These are phyloP conservation scores for Rhododendron simsii DNA, from an alignment of 148 eudicot genomes.

Conservation along the genomic window DNA sequence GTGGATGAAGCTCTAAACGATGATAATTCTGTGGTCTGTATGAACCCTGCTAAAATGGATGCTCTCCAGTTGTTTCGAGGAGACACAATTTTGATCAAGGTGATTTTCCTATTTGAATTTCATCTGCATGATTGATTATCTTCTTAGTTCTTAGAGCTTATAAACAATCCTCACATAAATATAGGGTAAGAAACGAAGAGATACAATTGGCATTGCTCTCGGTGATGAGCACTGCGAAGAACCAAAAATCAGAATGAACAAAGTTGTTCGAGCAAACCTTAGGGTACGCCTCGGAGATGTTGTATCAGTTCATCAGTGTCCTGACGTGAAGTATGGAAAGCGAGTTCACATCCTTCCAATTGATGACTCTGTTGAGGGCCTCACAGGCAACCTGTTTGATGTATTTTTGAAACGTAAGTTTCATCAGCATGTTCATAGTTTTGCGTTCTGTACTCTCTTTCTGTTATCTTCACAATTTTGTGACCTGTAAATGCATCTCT, in stretches of 20 bases:
- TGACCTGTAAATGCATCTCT: neutral
- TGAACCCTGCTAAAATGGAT: slow-evolving; percentile 32
- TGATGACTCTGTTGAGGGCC: slow-evolving; percentile 34
- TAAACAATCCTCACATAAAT: neutral
- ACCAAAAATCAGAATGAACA: slow-evolving; percentile 35
- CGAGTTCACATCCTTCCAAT: slow-evolving; percentile 35
- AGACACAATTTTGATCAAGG: slow-evolving; percentile 33
- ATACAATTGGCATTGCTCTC: slow-evolving; percentile 32
- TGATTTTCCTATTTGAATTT: neutral
- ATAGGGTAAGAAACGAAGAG: slow-evolving; percentile 34
- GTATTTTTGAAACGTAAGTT: slow-evolving; percentile 27
- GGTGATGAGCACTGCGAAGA: slow-evolving; percentile 31
- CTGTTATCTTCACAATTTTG: neutral
- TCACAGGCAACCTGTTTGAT: slow-evolving; percentile 33
- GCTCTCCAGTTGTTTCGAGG: slow-evolving; percentile 35
- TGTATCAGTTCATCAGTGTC: slow-evolving; percentile 35
- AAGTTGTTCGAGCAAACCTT: slow-evolving; percentile 30
- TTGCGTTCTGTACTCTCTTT: neutral
- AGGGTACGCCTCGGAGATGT: slow-evolving; percentile 36
- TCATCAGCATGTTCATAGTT: neutral
- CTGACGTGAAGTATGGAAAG: slow-evolving; percentile 36
- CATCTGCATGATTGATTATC: neutral
- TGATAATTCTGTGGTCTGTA: slow-evolving; percentile 29
- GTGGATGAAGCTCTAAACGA: slow-evolving; percentile 36
- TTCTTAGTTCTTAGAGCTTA: neutral